A percentile compares a stretch with the other conserved stretches of the same genome.
Evolutionary conservation across 345 rosid genomes (phyloP).

Genomic region (Eucalyptus grandis): DNA sequence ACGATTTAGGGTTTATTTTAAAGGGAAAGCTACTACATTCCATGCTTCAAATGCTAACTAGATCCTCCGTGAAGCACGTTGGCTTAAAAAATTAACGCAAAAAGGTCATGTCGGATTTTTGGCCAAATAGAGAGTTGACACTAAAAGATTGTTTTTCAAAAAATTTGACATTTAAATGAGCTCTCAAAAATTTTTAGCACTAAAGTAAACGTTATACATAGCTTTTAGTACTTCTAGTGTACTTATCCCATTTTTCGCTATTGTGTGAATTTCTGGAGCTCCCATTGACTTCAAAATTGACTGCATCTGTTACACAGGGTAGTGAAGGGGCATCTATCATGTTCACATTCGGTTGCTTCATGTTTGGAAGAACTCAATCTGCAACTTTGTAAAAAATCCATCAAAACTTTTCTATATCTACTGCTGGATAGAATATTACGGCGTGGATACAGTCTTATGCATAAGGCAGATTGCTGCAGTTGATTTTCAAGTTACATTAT

Average conservation of each 20-base stretch:
- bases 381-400: background rate
- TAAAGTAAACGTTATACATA: too few relatives aligned
- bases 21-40: too few relatives aligned
- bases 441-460: background rate
- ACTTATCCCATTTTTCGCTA: too few relatives aligned
- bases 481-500: background rate
- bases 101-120: rapidly evolving
- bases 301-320: background rate
- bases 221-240: too few relatives aligned
- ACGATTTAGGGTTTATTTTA: rapidly evolving
- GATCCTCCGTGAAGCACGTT: rapidly evolving
- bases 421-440: background rate
- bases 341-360: too few relatives aligned
- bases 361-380: background rate
- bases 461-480: background rate
- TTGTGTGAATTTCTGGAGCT: too few relatives aligned
- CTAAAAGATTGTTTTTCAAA: too few relatives aligned
- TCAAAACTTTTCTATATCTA: background rate
- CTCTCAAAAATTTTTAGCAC: too few relatives aligned
- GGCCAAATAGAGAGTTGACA: rapidly evolving
- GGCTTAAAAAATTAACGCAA: rapidly evolving
- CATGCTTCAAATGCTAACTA: too few relatives aligned
- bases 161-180: too few relatives aligned
- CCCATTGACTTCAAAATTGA: background rate
- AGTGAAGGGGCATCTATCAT: background rate